These are phyloP conservation scores for Cordyceps militaris DNA, from an alignment of 2,329 filamentous ascomycete species.

Conservation along the genomic window DNA sequence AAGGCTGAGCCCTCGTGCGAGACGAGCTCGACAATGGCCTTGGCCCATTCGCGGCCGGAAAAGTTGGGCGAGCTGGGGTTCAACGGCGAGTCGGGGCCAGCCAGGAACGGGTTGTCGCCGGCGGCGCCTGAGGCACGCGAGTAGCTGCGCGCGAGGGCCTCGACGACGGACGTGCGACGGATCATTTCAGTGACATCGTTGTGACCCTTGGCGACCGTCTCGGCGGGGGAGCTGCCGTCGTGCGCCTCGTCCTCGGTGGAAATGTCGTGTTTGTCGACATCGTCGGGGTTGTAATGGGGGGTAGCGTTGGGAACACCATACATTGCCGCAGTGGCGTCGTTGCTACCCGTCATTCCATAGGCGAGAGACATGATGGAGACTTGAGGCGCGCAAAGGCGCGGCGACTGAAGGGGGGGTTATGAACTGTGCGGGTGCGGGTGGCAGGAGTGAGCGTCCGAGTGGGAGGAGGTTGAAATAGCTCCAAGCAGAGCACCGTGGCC, in stretches of 20 bases:
- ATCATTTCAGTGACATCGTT: constrained; percentile 36
- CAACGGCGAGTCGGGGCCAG: constrained; percentile 36
- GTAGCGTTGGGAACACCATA: constrained; percentile 30
- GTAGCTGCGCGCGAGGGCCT: constrained; percentile 44
- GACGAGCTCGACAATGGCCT: constrained; percentile 42
- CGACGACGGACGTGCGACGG: constrained; percentile 41
- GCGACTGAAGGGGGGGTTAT: not conserved
- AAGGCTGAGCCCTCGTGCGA: constrained; percentile 43
- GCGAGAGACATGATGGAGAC: constrained; percentile 33
- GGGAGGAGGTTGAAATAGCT: not conserved
- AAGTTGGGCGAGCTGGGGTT: constrained; percentile 44
- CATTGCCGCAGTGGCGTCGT: constrained; percentile 41
- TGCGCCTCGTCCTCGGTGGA: constrained; percentile 24
- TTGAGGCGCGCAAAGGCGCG: not conserved
- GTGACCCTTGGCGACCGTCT: constrained; percentile 19
- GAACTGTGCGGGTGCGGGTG: too few relatives aligned
- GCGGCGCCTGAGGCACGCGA: constrained; percentile 35
- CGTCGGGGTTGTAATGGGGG: constrained; percentile 19
- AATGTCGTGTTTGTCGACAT: constrained; percentile 23
- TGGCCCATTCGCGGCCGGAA: constrained; percentile 47
- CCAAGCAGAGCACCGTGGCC: not conserved
- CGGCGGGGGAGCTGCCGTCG: constrained; percentile 24
- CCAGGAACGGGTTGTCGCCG: constrained; percentile 40
- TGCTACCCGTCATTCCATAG: constrained; percentile 36
- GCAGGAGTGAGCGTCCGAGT: not conserved